Evolutionary conservation across 208 protist genomes (phyloP).

Genomic region (Leishmania lainsoni): DNA sequence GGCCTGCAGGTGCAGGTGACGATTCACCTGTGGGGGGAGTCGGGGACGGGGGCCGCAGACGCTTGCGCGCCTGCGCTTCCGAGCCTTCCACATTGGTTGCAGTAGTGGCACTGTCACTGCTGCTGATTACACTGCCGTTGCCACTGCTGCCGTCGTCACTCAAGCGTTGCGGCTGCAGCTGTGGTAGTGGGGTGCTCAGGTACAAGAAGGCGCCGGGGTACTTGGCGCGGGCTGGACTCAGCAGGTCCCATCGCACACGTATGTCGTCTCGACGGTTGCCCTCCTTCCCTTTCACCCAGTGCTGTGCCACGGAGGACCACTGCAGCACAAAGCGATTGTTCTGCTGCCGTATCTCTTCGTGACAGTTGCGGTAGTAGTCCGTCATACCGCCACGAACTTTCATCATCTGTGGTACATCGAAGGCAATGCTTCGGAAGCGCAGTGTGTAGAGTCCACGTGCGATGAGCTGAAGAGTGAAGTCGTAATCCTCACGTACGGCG

Average conservation of each 20-base stretch:
- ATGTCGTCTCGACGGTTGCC: constrained; percentile 71
- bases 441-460: constrained; percentile 69
- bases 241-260: constrained; percentile 71
- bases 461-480: constrained; percentile 90
- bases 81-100: background rate
- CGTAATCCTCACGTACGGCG: constrained; percentile 88
- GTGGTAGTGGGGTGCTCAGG: constrained; percentile 44
- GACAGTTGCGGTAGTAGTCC: constrained; percentile 81
- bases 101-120: background rate
- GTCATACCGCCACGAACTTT: constrained; percentile 85
- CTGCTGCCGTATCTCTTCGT: constrained; percentile 68
- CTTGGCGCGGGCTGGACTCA: constrained; percentile 53
- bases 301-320: constrained; percentile 75
- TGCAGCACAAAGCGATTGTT: constrained; percentile 70
- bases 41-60: constrained; percentile 12
- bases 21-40: background rate
- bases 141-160: constrained; percentile 1
- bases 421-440: constrained; percentile 81
- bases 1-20: background rate
- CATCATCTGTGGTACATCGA: constrained; percentile 86
- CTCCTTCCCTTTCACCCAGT: constrained; percentile 79
- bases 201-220: constrained; percentile 64
- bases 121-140: background rate
- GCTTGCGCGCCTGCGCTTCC: constrained; percentile 14
- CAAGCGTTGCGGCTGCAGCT: constrained; percentile 46